A percentile compares a stretch with the other conserved stretches of the same genome.
phyloP scores from a whole-genome alignment of 768 basidiomycete genomes.

The Rhizopogon vinicolor region DNA sequence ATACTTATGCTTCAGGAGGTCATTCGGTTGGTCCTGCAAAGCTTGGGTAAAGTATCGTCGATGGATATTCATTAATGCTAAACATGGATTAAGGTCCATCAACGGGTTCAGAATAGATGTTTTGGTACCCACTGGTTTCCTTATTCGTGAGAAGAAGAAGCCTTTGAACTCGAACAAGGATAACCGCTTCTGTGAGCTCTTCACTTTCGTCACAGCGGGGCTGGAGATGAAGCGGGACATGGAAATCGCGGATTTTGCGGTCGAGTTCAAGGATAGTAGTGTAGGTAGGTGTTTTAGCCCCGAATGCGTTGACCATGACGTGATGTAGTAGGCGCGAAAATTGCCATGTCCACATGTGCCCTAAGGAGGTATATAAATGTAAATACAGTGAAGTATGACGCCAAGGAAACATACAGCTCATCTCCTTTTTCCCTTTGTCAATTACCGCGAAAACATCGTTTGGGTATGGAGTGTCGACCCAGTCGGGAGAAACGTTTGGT shows the following conservation, averaged over 20 bases:
- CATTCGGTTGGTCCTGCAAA: slow-evolving; percentile 51
- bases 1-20: slow-evolving; percentile 57
- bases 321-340: slow-evolving; percentile 49
- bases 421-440: slow-evolving; percentile 31
- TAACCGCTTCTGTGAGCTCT: slow-evolving; percentile 12
- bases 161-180: slow-evolving; percentile 31
- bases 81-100: not conserved
- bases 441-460: slow-evolving; percentile 34
- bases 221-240: slow-evolving; percentile 44
- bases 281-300: slow-evolving; percentile 48
- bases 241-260: slow-evolving; percentile 55
- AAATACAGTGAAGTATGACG: not conserved
- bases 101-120: not conserved
- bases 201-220: slow-evolving; percentile 23
- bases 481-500: slow-evolving; percentile 45
- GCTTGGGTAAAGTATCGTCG: slow-evolving; percentile 66
- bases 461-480: slow-evolving; percentile 55
- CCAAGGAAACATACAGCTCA: slow-evolving; percentile 35
- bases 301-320: slow-evolving; percentile 48
- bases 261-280: slow-evolving; percentile 52
- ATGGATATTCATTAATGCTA: slow-evolving; percentile 62
- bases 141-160: slow-evolving; percentile 41
- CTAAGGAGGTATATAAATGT: slow-evolving; percentile 26
- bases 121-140: slow-evolving; percentile 39
- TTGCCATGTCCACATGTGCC: slow-evolving; percentile 51